Percentiles rank a stretch among this genome's conserved stretches.
These are phyloP conservation scores for Fusarium sp. DNA, from an alignment of 2,329 filamentous ascomycete genomes.

Conservation along the genomic window DNA sequence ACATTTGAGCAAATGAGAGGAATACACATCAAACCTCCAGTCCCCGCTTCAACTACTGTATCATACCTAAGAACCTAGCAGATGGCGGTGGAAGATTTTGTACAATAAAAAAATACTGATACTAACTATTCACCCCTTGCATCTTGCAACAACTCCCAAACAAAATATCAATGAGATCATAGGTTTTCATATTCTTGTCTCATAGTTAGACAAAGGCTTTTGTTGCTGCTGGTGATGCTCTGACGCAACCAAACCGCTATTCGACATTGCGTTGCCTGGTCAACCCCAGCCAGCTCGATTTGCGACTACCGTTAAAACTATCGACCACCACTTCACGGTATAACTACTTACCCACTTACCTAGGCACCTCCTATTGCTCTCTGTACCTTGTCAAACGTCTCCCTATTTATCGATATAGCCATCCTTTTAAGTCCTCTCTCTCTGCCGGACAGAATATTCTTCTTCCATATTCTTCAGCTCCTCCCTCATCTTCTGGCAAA, in stretches of 20 bases:
- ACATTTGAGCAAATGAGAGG: slow-evolving; percentile 45
- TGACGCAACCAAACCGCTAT: slow-evolving; percentile 38
- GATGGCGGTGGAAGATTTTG: slow-evolving; percentile 32
- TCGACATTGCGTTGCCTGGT: slow-evolving; percentile 44
- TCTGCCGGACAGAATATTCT: slow-evolving; percentile 40
- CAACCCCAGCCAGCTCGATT: slow-evolving; percentile 44
- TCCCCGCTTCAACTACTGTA: slow-evolving; percentile 37
- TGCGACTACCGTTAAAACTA: slow-evolving; percentile 36
- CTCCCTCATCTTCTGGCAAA: slow-evolving; percentile 36
- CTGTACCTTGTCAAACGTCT: slow-evolving; percentile 13
- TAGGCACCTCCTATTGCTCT: not conserved
- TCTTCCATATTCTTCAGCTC: slow-evolving; percentile 32
- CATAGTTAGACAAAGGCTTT: slow-evolving; percentile 19
- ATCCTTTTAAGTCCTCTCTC: slow-evolving; percentile 2
- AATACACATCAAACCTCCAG: slow-evolving; percentile 47
- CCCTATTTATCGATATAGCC: slow-evolving; percentile 12
- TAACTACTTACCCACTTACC: not conserved
- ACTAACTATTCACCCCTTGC: slow-evolving; percentile 3
- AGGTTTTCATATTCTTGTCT: slow-evolving; percentile 15
- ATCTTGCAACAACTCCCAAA: slow-evolving; percentile 2
- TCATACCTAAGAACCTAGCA: slow-evolving; percentile 19
- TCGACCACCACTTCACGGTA: slow-evolving; percentile 28
- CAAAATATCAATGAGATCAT: slow-evolving; percentile 26
- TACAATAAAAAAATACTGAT: slow-evolving; percentile 23
- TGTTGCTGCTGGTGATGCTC: slow-evolving; percentile 45